phyloP scores from a whole-genome alignment of 768 basidiomycete species.

The Trichaptum fuscoviolaceum region DNA sequence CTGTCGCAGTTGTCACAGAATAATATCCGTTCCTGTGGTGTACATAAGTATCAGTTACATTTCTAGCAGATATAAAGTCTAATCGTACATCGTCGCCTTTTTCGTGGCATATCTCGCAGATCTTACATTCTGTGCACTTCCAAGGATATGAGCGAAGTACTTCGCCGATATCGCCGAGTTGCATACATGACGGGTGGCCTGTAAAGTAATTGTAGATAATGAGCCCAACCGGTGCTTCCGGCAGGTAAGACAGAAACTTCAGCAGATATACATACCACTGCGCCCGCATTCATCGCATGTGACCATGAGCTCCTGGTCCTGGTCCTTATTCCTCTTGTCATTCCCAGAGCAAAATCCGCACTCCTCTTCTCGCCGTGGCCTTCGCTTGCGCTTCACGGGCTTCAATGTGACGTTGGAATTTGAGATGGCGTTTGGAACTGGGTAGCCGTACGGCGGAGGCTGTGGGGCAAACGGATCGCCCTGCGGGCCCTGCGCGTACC shows the following conservation, averaged over 20 bases:
- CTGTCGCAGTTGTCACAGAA: constrained; percentile 95
- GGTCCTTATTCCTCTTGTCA: constrained; percentile 50
- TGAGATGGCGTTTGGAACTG: constrained; percentile 40
- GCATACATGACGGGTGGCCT: constrained; percentile 89
- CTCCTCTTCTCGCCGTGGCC: constrained; percentile 47
- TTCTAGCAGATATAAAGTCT: constrained; percentile 12
- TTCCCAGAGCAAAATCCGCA: constrained; percentile 80
- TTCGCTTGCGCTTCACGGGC: constrained; percentile 42
- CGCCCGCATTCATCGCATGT: constrained; percentile 80
- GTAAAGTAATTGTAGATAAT: constrained; percentile 11
- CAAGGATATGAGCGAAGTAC: constrained; percentile 71
- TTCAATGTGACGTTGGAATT: constrained; percentile 28
- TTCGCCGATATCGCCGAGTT: constrained; percentile 49
- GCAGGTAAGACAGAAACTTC: not conserved
- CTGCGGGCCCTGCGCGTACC: constrained; percentile 71
- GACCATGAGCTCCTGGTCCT: constrained; percentile 61
- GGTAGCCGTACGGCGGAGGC: constrained; percentile 45
- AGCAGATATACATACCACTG: constrained; percentile 50
- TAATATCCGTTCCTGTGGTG: constrained; percentile 62
- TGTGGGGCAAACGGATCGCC: constrained; percentile 81
- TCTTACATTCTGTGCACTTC: constrained; percentile 91
- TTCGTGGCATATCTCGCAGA: constrained; percentile 77
- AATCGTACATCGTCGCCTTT: constrained; percentile 85
- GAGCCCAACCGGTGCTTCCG: constrained; percentile 2
- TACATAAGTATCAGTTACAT: constrained; percentile 17